phyloP scores from a whole-genome alignment of 2,329 filamentous ascomycete species.

The Rosellinia necatrix region DNA sequence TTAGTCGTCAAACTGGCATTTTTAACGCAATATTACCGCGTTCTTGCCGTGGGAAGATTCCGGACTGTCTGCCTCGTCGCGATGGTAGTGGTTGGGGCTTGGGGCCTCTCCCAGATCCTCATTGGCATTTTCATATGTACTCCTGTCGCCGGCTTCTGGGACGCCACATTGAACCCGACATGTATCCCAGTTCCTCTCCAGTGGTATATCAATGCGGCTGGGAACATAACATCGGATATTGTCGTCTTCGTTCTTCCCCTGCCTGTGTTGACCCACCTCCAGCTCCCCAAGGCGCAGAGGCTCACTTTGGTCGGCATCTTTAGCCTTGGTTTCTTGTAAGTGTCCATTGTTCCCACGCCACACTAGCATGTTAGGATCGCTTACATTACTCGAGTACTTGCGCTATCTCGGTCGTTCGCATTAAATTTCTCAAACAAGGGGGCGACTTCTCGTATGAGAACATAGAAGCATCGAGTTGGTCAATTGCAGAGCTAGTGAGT shows the following conservation, averaged over 20 bases:
- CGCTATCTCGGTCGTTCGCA: slow-evolving; percentile 46
- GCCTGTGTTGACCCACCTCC: slow-evolving; percentile 41
- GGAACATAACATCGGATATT: slow-evolving; percentile 46
- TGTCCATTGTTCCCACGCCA: neutral
- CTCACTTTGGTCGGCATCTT: slow-evolving; percentile 45
- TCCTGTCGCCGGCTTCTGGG: slow-evolving; percentile 45
- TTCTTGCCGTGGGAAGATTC: slow-evolving; percentile 42
- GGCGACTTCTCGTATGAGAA: slow-evolving; percentile 46
- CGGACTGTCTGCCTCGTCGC: slow-evolving; percentile 38
- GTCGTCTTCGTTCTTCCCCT: slow-evolving; percentile 45
- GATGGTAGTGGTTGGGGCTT: slow-evolving; percentile 41
- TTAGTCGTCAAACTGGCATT: slow-evolving; percentile 45
- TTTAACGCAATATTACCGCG: slow-evolving; percentile 43
- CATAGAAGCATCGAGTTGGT: slow-evolving; percentile 44
- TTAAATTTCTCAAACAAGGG: slow-evolving; percentile 43
- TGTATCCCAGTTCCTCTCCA: slow-evolving; percentile 44
- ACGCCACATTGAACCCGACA: slow-evolving; percentile 31
- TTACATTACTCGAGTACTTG: slow-evolving; percentile 37
- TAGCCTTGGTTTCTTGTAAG: slow-evolving; percentile 47
- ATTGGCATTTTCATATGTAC: slow-evolving; percentile 44
- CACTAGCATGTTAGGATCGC: neutral
- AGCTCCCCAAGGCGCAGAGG: slow-evolving; percentile 42
- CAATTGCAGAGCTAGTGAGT: slow-evolving; percentile 40
- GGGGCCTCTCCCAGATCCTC: slow-evolving; percentile 45
- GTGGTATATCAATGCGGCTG: slow-evolving; percentile 42